Conservation (phyloP, 2,329 filamentous ascomycete species). For the Ophiostoma tasmaniense region DNA sequence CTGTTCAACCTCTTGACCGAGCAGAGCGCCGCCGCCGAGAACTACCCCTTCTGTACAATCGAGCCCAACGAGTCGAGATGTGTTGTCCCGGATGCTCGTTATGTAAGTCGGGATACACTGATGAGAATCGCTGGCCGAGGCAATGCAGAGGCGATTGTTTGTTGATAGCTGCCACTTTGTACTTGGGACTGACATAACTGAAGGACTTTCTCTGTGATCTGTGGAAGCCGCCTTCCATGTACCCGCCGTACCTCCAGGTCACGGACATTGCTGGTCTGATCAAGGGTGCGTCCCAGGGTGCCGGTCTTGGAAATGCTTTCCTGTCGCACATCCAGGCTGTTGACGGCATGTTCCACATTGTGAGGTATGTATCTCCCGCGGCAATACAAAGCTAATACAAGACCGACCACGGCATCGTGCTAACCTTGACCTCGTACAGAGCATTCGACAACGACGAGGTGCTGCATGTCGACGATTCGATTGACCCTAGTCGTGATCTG, state of each 20-base stretch:
- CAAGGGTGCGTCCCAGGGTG: constrained; percentile 36
- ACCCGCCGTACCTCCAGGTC: constrained; percentile 37
- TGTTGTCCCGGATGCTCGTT: constrained; percentile 36
- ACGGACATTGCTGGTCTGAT: constrained; percentile 40
- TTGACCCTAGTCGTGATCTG: constrained; percentile 37
- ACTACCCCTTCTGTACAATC: constrained; percentile 40
- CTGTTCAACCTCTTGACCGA: constrained; percentile 39
- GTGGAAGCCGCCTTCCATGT: constrained; percentile 39
- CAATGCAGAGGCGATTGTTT: too few species aligned
- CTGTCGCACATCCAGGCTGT: constrained; percentile 39
- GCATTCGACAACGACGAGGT: constrained; percentile 39
- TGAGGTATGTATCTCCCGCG: constrained; percentile 29
- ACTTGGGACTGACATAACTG: neutral
- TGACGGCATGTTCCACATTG: constrained; percentile 39
- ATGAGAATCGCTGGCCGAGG: neutral
- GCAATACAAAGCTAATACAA: too few species aligned
- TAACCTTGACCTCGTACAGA: constrained; percentile 21
- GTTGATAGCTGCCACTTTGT: too few species aligned
- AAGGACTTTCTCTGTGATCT: constrained; percentile 38
- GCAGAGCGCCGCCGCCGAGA: constrained; percentile 37
- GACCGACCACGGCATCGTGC: too few species aligned
- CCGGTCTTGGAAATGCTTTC: constrained; percentile 38
- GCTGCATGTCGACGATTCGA: constrained; percentile 38
- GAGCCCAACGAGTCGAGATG: constrained; percentile 40
- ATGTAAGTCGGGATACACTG: constrained; percentile 28